These are phyloP conservation scores for Madurella fahalii DNA, from an alignment of 2,329 filamentous ascomycete genomes.

Conservation along the genomic window DNA sequence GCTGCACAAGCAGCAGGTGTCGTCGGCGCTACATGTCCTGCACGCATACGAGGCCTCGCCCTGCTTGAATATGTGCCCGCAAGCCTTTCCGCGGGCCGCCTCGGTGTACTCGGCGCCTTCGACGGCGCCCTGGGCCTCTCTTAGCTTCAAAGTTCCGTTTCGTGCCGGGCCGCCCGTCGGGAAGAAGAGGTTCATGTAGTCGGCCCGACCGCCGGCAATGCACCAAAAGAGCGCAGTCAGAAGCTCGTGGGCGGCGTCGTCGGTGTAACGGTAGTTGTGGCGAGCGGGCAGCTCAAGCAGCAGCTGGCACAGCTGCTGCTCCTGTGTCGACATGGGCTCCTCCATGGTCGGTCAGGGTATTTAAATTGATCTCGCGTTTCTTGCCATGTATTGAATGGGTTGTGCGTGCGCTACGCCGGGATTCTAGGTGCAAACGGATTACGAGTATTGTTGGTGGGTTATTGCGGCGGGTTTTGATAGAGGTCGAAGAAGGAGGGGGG, in stretches of 20 bases:
- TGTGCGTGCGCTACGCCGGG: background rate
- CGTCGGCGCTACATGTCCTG: slow-evolving; percentile 89
- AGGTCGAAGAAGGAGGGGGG: too few relatives aligned
- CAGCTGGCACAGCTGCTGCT: slow-evolving; percentile 79
- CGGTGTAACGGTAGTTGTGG: slow-evolving; percentile 71
- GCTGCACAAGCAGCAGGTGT: slow-evolving; percentile 92
- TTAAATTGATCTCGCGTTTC: background rate
- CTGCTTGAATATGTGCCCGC: slow-evolving; percentile 93
- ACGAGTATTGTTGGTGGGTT: too few relatives aligned
- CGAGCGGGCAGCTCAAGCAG: slow-evolving; percentile 72
- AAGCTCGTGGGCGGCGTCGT: slow-evolving; percentile 66
- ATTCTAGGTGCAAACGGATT: background rate
- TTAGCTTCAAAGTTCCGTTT: slow-evolving; percentile 66
- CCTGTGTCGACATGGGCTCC: slow-evolving; percentile 57
- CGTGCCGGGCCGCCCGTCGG: slow-evolving; percentile 64
- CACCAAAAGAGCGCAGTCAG: slow-evolving; percentile 81
- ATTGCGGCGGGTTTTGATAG: too few relatives aligned
- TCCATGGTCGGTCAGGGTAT: slow-evolving; percentile 41
- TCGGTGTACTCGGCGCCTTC: slow-evolving; percentile 95
- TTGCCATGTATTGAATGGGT: background rate
- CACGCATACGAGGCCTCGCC: slow-evolving; percentile 94
- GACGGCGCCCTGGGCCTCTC: slow-evolving; percentile 83
- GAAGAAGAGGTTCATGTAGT: slow-evolving; percentile 78
- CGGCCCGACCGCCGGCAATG: slow-evolving; percentile 68
- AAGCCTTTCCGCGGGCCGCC: slow-evolving; percentile 84